phyloP scores from a whole-genome alignment of 305 asterid species.

The Solanum hybrid region DNA sequence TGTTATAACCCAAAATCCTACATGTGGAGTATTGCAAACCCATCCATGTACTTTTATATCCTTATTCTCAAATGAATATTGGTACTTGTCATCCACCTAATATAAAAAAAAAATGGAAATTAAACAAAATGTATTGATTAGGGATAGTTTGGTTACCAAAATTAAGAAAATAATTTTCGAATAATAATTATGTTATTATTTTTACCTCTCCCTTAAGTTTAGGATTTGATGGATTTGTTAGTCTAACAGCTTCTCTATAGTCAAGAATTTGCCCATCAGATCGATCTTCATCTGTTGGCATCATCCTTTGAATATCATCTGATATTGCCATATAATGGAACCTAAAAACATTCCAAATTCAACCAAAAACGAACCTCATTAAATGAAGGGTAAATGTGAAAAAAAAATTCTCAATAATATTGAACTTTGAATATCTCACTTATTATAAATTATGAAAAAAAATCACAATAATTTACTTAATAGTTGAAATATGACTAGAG shows the following conservation, averaged over 20 bases:
- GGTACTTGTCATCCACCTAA: conserved; percentile 72
- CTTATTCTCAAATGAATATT: conserved; percentile 44
- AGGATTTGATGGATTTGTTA: conserved; percentile 31
- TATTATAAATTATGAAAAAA: background rate
- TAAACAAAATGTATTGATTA: background rate
- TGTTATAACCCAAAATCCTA: conserved; percentile 65
- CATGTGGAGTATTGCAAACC: conserved; percentile 26
- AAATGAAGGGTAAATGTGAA: background rate
- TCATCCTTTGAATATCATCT: conserved; percentile 38
- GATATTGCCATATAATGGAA: conserved; percentile 60
- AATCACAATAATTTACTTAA: too few species aligned
- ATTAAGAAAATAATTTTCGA: background rate
- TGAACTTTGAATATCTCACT: background rate
- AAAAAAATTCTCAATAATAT: background rate
- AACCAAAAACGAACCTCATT: too few species aligned
- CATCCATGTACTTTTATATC: conserved; percentile 68
- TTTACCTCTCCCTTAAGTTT: conserved; percentile 39
- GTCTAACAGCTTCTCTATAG: conserved; percentile 45
- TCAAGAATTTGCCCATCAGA: conserved; percentile 27
- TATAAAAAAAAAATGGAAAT: background rate
- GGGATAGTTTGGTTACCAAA: background rate
- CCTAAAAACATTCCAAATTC: conserved; percentile 15
- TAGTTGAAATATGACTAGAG: background rate
- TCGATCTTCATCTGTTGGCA: conserved; percentile 55
- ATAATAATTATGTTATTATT: background rate